These are phyloP conservation scores for Oxytropis ochrocephala DNA, from an alignment of 306 rosid genomes.

Conservation along the genomic window DNA sequence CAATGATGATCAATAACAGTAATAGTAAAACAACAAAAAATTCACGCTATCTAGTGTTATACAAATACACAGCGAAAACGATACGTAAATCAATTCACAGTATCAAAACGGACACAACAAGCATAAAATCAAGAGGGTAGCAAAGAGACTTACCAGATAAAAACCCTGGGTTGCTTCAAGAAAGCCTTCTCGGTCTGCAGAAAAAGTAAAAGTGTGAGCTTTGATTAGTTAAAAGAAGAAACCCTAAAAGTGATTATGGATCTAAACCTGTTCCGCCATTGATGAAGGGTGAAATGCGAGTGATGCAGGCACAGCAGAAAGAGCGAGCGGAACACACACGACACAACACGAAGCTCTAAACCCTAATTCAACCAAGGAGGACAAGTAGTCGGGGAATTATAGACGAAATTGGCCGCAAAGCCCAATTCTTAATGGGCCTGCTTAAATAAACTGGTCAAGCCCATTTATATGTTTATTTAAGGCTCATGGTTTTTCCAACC, in stretches of 20 bases:
- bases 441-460: background rate
- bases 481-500: too few relatives aligned
- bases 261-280: conserved; percentile 17
- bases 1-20: background rate
- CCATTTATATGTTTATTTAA: background rate
- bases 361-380: background rate
- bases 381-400: background rate
- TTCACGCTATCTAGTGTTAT: background rate
- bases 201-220: background rate
- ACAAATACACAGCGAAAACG: background rate
- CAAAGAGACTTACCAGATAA: background rate
- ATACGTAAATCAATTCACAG: background rate
- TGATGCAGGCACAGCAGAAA: background rate
- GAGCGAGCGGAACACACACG: background rate
- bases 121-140: background rate
- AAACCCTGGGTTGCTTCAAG: conserved; percentile 55
- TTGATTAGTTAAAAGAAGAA: background rate
- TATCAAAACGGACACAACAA: too few relatives aligned
- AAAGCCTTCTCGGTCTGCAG: conserved; percentile 56
- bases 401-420: background rate
- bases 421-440: background rate
- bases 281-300: background rate
- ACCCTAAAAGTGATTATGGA: background rate
- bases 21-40: background rate
- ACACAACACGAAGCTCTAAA: background rate